A percentile compares a stretch with the other conserved stretches of the same genome.
Conservation (phyloP, 371 early-diverging fungal species). For the Rhizopus sp. region DNA sequence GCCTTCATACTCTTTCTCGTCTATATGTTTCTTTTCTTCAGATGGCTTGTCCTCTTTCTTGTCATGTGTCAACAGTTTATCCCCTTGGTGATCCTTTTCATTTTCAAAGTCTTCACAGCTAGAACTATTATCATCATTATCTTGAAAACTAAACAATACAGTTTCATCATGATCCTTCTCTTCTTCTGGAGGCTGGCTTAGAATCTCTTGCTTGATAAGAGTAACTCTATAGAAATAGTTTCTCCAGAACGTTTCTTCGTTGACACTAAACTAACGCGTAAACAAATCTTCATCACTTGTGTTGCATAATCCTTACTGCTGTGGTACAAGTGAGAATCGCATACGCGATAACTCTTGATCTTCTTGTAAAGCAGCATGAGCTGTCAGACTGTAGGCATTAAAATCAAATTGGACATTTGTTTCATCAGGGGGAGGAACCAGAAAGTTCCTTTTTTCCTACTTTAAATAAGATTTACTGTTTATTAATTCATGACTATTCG, state of each 20-base stretch:
- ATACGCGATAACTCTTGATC: slow-evolving; percentile 60
- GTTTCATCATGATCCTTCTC: slow-evolving; percentile 9
- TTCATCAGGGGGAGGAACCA: slow-evolving; percentile 66
- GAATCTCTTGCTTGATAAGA: slow-evolving; percentile 55
- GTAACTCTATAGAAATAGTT: slow-evolving; percentile 81
- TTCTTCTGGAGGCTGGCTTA: slow-evolving; percentile 23
- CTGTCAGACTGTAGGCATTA: slow-evolving; percentile 56
- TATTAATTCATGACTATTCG: background rate
- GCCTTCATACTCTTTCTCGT: slow-evolving; percentile 24
- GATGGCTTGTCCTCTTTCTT: slow-evolving; percentile 3
- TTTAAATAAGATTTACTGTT: slow-evolving; percentile 3
- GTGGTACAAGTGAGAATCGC: slow-evolving; percentile 73
- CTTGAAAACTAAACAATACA: slow-evolving; percentile 40
- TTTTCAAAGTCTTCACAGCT: background rate
- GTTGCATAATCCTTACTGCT: slow-evolving; percentile 42
- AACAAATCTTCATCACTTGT: background rate
- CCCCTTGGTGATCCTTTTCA: slow-evolving; percentile 4
- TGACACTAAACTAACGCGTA: slow-evolving; percentile 41
- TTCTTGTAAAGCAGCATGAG: slow-evolving; percentile 60
- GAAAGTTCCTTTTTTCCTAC: slow-evolving; percentile 70
- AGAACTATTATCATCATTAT: slow-evolving; percentile 17
- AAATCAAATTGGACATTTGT: slow-evolving; percentile 68
- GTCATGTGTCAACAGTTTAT: slow-evolving; percentile 5
- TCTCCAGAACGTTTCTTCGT: slow-evolving; percentile 67
- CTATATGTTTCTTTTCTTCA: slow-evolving; percentile 5